A percentile compares a stretch with the other conserved stretches of the same genome.
phyloP scores from a whole-genome alignment of 2,329 filamentous ascomycete genomes.

The Nemania sp. region DNA sequence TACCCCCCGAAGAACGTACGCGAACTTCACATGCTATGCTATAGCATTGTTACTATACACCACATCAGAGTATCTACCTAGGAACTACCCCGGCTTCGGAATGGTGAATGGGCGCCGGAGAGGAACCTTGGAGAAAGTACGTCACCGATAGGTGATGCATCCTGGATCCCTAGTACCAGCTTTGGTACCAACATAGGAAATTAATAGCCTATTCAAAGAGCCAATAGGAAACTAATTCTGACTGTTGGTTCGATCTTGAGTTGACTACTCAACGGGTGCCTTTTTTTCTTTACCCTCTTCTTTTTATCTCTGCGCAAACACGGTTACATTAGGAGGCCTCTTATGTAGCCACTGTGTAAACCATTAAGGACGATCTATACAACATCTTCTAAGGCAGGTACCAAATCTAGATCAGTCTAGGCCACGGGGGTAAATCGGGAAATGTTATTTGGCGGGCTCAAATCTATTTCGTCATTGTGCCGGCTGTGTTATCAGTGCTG shows the following conservation, averaged over 20 bases:
- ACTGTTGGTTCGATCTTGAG: not conserved
- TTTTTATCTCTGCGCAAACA: not conserved
- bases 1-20: not conserved
- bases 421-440: not conserved
- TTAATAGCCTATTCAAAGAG: conserved; percentile 15
- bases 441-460: not conserved
- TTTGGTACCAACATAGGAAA: not conserved
- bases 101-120: not conserved
- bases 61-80: not conserved
- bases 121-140: not conserved
- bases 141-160: not conserved
- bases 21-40: not conserved
- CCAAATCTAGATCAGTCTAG: conserved; percentile 8
- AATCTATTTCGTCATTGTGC: not conserved
- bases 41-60: conserved; percentile 8
- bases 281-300: not conserved
- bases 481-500: not conserved
- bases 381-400: conserved; percentile 16
- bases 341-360: not conserved
- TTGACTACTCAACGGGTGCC: not conserved
- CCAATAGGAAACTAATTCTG: conserved; percentile 5
- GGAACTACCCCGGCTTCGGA: not conserved
- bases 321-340: not conserved
- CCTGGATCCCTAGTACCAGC: not conserved
- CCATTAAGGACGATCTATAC: not conserved